Evolutionary conservation across 2,329 filamentous ascomycete species (phyloP).

Genomic region (Claviceps sp.): DNA sequence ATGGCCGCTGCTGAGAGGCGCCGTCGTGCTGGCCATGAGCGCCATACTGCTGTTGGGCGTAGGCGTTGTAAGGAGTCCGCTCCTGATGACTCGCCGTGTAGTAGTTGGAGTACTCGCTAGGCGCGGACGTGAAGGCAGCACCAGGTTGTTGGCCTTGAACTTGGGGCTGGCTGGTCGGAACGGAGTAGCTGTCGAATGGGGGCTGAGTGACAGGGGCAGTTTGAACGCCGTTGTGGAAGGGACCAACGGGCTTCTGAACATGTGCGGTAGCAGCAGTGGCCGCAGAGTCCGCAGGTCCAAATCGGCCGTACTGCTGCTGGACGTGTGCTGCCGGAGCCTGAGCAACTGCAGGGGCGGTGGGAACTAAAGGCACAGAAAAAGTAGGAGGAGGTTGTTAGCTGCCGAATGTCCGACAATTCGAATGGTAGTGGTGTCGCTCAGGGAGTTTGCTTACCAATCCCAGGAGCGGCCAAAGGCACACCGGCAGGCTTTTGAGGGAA

Average conservation of each 20-base stretch:
- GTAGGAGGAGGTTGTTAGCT: slow-evolving; percentile 13
- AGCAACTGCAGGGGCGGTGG: slow-evolving; percentile 8
- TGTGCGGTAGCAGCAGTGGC: slow-evolving; percentile 29
- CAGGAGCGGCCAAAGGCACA: slow-evolving; percentile 17
- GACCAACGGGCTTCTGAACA: slow-evolving; percentile 73
- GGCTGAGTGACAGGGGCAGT: slow-evolving; percentile 41
- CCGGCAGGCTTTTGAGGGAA: slow-evolving; percentile 43
- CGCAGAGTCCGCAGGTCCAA: slow-evolving; percentile 49
- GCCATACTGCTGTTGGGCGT: slow-evolving; percentile 46
- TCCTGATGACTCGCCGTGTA: slow-evolving; percentile 64
- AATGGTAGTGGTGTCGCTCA: slow-evolving; percentile 10
- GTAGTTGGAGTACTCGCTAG: slow-evolving; percentile 71
- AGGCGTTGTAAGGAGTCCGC: slow-evolving; percentile 71
- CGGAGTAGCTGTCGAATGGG: slow-evolving; percentile 49
- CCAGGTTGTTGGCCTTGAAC: slow-evolving; percentile 42
- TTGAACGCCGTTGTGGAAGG: slow-evolving; percentile 50
- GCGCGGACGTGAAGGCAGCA: slow-evolving; percentile 58
- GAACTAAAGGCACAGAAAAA: slow-evolving; percentile 6
- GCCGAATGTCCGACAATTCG: not conserved
- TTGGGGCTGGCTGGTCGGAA: slow-evolving; percentile 46
- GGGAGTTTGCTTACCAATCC: slow-evolving; percentile 16
- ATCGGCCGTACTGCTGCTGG: slow-evolving; percentile 60
- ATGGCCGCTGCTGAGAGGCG: slow-evolving; percentile 58
- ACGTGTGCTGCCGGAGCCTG: slow-evolving; percentile 43
- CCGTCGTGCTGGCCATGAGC: slow-evolving; percentile 61